Conservation (phyloP, 345 rosid species). For the Gossypium stocksii region DNA sequence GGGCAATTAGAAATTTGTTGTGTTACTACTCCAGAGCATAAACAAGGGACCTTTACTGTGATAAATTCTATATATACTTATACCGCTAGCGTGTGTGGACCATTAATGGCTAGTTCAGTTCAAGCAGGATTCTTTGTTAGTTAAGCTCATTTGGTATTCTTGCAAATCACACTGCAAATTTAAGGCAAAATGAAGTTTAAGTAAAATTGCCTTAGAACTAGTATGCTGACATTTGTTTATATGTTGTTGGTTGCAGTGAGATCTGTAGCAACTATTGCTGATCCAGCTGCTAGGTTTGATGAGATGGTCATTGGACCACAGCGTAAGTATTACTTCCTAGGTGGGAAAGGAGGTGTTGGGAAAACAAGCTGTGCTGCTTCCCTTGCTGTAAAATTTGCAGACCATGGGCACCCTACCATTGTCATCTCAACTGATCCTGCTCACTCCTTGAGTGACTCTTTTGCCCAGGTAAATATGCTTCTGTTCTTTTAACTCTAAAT, state of each 20-base stretch:
- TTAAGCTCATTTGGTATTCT: not conserved
- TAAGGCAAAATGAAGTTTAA: constrained; percentile 8
- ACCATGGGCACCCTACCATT: constrained; percentile 70
- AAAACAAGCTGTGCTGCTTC: constrained; percentile 83
- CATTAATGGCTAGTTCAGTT: not conserved
- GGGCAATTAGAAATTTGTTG: not conserved
- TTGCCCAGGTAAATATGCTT: constrained; percentile 42
- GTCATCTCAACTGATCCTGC: constrained; percentile 88
- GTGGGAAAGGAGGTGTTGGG: constrained; percentile 87
- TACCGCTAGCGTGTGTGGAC: not conserved
- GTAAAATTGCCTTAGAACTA: constrained; percentile 1
- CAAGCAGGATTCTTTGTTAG: not conserved
- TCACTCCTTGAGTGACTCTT: constrained; percentile 81
- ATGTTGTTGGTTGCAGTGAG: constrained; percentile 39
- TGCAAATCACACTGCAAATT: not conserved
- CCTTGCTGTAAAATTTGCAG: constrained; percentile 79
- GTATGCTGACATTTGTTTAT: constrained; percentile 3
- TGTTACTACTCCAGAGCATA: not conserved
- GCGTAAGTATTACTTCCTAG: constrained; percentile 61
- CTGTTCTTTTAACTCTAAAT: not conserved
- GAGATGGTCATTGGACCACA: constrained; percentile 45
- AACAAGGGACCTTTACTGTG: not conserved
- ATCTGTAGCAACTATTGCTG: constrained; percentile 42
- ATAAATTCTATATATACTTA: not conserved
- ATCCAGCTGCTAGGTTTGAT: constrained; percentile 40